Conservation (phyloP, 2,329 filamentous ascomycete species). For the Alternaria solani region DNA sequence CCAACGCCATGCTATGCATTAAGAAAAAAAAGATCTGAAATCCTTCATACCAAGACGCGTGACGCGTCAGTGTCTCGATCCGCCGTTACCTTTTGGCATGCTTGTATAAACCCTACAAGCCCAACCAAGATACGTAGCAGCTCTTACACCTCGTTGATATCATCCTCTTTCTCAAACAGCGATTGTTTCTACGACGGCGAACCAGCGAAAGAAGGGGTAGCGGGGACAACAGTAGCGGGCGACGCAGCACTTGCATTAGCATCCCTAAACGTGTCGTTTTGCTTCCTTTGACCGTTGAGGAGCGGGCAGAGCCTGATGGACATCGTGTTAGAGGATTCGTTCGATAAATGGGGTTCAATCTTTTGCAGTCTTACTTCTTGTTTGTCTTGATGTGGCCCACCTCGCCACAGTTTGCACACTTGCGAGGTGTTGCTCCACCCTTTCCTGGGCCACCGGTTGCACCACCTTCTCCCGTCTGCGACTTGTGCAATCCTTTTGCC, state of each 20-base stretch:
- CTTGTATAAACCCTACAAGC: not conserved
- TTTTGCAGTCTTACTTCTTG: slow-evolving; percentile 73
- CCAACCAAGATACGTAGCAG: not conserved
- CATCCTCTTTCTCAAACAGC: not conserved
- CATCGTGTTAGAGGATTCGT: slow-evolving; percentile 26
- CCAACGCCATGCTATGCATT: slow-evolving; percentile 8
- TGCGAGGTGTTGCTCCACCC: slow-evolving; percentile 69
- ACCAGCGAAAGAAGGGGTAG: slow-evolving; percentile 28
- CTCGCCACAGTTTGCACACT: slow-evolving; percentile 97
- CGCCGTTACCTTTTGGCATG: not conserved
- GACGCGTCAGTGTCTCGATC: not conserved
- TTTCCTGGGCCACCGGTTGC: slow-evolving; percentile 56
- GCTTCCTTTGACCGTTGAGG: slow-evolving; percentile 50
- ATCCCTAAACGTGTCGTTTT: slow-evolving; percentile 50
- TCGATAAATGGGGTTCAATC: not conserved
- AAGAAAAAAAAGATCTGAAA: slow-evolving; percentile 1
- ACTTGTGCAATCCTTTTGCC: slow-evolving; percentile 70
- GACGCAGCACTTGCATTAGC: slow-evolving; percentile 44
- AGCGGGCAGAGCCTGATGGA: slow-evolving; percentile 46
- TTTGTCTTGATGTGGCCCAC: slow-evolving; percentile 99
- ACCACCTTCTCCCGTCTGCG: slow-evolving; percentile 53
- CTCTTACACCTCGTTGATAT: not conserved
- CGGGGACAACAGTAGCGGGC: slow-evolving; percentile 23
- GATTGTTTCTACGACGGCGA: slow-evolving; percentile 8
- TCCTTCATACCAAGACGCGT: not conserved